Percentiles rank a stretch among this genome's conserved stretches.
Evolutionary conservation across 306 rosid species (phyloP).

Genomic region (Cyclanthera cordifolia): DNA sequence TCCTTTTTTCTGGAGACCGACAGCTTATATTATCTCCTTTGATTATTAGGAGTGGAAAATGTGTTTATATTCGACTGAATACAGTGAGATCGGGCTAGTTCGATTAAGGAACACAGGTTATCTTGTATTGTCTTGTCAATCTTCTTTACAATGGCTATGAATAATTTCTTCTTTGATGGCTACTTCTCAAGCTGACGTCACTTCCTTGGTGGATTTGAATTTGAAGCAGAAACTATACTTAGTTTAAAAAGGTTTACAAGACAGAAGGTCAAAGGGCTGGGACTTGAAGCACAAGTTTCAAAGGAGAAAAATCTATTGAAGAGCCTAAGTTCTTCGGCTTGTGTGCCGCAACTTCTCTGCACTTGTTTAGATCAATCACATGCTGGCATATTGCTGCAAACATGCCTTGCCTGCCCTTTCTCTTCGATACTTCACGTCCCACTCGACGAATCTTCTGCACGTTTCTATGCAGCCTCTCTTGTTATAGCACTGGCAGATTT

Average conservation of each 20-base stretch:
- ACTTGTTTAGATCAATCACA: slow-evolving; percentile 55
- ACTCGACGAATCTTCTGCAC: slow-evolving; percentile 58
- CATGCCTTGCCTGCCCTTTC: slow-evolving; percentile 76
- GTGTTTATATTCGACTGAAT: slow-evolving; percentile 61
- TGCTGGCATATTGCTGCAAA: slow-evolving; percentile 65
- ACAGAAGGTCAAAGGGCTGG: slow-evolving; percentile 64
- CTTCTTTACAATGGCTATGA: slow-evolving; percentile 16
- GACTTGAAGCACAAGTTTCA: slow-evolving; percentile 69
- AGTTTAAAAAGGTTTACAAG: slow-evolving; percentile 76
- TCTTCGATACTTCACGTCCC: slow-evolving; percentile 64
- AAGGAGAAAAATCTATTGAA: slow-evolving; percentile 72
- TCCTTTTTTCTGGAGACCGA: background rate
- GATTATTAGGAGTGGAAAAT: slow-evolving; percentile 65
- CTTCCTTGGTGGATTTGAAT: slow-evolving; percentile 22
- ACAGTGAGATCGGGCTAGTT: slow-evolving; percentile 74
- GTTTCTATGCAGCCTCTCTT: slow-evolving; percentile 63
- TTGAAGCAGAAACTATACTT: slow-evolving; percentile 51
- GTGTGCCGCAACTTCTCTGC: slow-evolving; percentile 66
- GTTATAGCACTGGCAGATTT: slow-evolving; percentile 60
- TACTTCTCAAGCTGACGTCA: slow-evolving; percentile 25
- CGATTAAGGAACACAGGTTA: slow-evolving; percentile 62
- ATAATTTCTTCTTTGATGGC: background rate
- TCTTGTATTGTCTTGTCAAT: slow-evolving; percentile 10
- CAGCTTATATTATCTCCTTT: background rate
- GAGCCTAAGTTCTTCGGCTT: slow-evolving; percentile 46